Percentiles rank a stretch among this genome's conserved stretches.
phyloP scores from a whole-genome alignment of 2,329 filamentous ascomycete species.

The Aspergillus felis region DNA sequence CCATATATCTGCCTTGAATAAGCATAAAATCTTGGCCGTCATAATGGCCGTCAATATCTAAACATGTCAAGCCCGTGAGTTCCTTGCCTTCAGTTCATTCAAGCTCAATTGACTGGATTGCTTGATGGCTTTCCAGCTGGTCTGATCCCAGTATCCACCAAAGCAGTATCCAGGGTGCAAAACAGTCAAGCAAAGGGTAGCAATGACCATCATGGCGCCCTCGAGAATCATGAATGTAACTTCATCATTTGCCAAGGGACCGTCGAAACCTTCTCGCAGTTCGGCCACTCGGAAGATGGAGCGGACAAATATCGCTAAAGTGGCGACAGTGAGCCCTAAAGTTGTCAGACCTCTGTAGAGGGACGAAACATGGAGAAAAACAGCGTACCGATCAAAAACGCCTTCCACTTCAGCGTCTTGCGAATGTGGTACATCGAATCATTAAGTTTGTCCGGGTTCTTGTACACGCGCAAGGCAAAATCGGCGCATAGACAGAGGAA shows the following conservation, averaged over 20 bases:
- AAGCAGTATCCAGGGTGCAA: constrained; percentile 41
- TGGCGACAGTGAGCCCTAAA: constrained; percentile 32
- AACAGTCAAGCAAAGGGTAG: constrained; percentile 41
- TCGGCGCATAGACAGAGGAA: constrained; percentile 53
- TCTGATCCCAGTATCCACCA: neutral
- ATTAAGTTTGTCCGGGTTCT: neutral
- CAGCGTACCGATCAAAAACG: constrained; percentile 17
- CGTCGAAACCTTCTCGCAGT: constrained; percentile 45
- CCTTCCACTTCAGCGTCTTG: constrained; percentile 16
- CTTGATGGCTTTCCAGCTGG: neutral
- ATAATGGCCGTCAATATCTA: neutral
- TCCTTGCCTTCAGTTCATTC: neutral
- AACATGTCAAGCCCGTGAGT: neutral
- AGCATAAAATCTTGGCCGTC: neutral
- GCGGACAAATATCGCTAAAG: constrained; percentile 46
- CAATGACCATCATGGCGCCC: constrained; percentile 49
- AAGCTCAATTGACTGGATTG: neutral
- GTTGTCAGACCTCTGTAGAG: neutral
- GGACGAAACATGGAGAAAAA: neutral
- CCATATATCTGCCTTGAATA: neutral
- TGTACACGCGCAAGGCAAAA: constrained; percentile 43
- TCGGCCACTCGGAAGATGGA: constrained; percentile 50
- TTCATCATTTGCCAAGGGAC: constrained; percentile 47
- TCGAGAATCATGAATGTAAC: constrained; percentile 50
- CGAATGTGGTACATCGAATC: neutral